Evolutionary conservation across 768 basidiomycete genomes (phyloP).

Genomic region (Lentinula sp.): DNA sequence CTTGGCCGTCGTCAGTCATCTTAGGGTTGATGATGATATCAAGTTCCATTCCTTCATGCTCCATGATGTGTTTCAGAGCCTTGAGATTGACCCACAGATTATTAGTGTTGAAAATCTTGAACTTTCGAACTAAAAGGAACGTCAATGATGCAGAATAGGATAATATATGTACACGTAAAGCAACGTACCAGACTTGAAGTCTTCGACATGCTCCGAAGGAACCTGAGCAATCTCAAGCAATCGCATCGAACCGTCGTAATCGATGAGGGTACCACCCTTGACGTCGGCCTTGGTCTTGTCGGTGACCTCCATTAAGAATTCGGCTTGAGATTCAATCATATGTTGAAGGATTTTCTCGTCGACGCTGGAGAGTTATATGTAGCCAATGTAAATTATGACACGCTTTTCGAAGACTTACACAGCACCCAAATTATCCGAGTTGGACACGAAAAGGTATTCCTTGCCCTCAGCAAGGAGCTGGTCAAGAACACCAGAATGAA

Average conservation of each 20-base stretch:
- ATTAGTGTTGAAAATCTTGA: slow-evolving; percentile 92
- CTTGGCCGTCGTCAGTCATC: slow-evolving; percentile 77
- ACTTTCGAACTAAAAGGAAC: slow-evolving; percentile 58
- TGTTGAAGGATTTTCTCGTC: slow-evolving; percentile 81
- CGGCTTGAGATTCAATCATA: slow-evolving; percentile 76
- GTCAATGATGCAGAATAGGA: slow-evolving; percentile 2
- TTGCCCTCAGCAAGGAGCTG: slow-evolving; percentile 87
- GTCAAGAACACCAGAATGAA: slow-evolving; percentile 87
- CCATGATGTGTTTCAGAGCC: slow-evolving; percentile 90
- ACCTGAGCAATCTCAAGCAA: slow-evolving; percentile 94
- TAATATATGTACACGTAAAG: not conserved
- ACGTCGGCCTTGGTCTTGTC: slow-evolving; percentile 93
- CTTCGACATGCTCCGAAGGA: slow-evolving; percentile 87
- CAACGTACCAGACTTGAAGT: slow-evolving; percentile 74
- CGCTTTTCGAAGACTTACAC: slow-evolving; percentile 43
- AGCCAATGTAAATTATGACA: not conserved
- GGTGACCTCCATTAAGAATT: slow-evolving; percentile 94
- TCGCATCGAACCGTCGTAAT: slow-evolving; percentile 84
- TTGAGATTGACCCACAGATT: slow-evolving; percentile 77
- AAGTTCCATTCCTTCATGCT: slow-evolving; percentile 78
- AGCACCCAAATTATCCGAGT: slow-evolving; percentile 95
- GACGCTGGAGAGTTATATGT: slow-evolving; percentile 38
- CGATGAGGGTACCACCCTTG: slow-evolving; percentile 83
- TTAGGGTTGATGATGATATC: slow-evolving; percentile 96
- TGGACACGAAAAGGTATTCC: slow-evolving; percentile 96